These are phyloP conservation scores for Dothideomycetes sp. DNA, from an alignment of 2,329 filamentous ascomycete species.

Conservation along the genomic window DNA sequence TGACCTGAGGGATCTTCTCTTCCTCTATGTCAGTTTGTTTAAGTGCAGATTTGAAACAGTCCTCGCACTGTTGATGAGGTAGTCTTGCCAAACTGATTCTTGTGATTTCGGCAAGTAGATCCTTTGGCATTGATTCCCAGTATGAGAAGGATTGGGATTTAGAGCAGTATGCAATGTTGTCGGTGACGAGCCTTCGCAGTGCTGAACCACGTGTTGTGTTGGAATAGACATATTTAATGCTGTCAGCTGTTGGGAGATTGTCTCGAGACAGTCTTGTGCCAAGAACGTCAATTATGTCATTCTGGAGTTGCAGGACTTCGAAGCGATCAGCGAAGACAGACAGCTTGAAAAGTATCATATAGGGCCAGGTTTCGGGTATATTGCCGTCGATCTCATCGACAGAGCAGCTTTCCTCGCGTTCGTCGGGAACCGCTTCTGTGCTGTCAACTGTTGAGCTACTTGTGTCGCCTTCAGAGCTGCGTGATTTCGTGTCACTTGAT, in stretches of 20 bases:
- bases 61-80: neutral
- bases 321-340: neutral
- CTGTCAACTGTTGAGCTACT: too few relatives aligned
- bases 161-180: neutral
- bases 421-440: too few relatives aligned
- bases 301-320: neutral
- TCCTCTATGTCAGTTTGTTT: neutral
- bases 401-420: too few relatives aligned
- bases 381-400: neutral
- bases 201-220: neutral
- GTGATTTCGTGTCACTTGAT: too few relatives aligned
- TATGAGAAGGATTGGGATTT: neutral
- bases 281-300: neutral
- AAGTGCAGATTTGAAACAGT: neutral
- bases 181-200: neutral
- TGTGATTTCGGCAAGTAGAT: neutral
- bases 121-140: neutral
- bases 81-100: neutral
- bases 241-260: accelerated
- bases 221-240: neutral
- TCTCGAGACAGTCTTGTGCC: neutral
- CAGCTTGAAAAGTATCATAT: neutral
- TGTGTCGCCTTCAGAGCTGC: too few relatives aligned
- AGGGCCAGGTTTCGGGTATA: neutral
- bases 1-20: neutral